Evolutionary conservation across 2,329 filamentous ascomycete species (phyloP).

Genomic region (Delphinella strobiligena): DNA sequence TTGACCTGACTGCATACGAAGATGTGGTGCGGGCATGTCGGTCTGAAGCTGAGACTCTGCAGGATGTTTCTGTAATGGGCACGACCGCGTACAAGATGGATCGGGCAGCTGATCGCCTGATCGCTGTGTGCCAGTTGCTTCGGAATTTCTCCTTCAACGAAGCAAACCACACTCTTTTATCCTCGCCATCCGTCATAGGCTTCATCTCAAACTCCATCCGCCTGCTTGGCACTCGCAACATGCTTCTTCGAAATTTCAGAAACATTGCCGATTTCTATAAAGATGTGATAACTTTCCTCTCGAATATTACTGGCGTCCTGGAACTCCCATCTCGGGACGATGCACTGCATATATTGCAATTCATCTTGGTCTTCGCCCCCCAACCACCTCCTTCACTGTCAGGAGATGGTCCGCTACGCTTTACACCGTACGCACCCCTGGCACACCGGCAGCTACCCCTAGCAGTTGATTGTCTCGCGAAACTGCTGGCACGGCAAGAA

Average conservation of each 20-base stretch:
- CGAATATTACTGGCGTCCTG: conserved; percentile 68
- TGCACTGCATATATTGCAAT: conserved; percentile 73
- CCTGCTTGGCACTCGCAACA: conserved; percentile 77
- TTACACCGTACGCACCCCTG: conserved; percentile 38
- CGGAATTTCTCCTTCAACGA: conserved; percentile 83
- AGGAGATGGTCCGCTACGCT: conserved; percentile 15
- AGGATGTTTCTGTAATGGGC: conserved; percentile 62
- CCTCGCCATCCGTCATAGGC: conserved; percentile 65
- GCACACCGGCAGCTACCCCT: conserved; percentile 80
- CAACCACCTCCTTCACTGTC: conserved; percentile 51
- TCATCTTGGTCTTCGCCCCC: conserved; percentile 82
- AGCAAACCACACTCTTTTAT: conserved; percentile 64
- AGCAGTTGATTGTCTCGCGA: conserved; percentile 81
- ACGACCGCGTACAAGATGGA: conserved; percentile 71
- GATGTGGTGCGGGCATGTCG: conserved; percentile 72
- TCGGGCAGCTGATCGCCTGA: conserved; percentile 70
- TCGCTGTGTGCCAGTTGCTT: conserved; percentile 84
- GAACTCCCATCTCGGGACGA: conserved; percentile 80
- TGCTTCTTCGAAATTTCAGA: conserved; percentile 66
- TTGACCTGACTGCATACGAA: conserved; percentile 75
- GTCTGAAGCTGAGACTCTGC: conserved; percentile 58
- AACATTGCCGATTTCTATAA: conserved; percentile 98
- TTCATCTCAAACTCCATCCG: conserved; percentile 75
- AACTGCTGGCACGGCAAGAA: conserved; percentile 83
- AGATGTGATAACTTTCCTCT: conserved; percentile 77